Percentiles rank a stretch among this genome's conserved stretches.
phyloP scores from a whole-genome alignment of 2,329 filamentous ascomycete genomes.

The Magnaporthiopsis poae region DNA sequence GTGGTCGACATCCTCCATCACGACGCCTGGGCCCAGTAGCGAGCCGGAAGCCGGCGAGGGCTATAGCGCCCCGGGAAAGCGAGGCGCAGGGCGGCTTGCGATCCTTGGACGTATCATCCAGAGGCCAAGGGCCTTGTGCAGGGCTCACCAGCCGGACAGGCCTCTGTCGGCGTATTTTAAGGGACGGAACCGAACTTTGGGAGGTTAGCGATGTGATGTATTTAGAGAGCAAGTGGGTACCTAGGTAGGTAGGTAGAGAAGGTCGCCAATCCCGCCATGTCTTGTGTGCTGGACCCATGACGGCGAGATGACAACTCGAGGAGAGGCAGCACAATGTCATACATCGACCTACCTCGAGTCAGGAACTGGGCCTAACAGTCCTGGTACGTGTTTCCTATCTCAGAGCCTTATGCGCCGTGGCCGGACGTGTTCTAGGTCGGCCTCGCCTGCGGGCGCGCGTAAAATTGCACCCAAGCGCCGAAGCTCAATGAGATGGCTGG shows the following conservation, averaged over 20 bases:
- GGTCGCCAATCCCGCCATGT: not conserved
- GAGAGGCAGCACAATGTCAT: too few relatives aligned
- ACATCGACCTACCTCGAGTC: not conserved
- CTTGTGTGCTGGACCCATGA: not conserved
- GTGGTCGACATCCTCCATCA: slow-evolving; percentile 8
- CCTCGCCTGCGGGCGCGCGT: not conserved
- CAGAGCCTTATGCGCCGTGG: not conserved
- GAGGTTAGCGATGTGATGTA: not conserved
- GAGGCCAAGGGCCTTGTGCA: not conserved
- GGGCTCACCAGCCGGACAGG: not conserved
- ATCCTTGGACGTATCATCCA: not conserved
- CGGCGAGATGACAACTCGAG: too few relatives aligned
- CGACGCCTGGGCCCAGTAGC: too few relatives aligned
- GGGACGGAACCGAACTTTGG: not conserved
- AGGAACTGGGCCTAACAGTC: not conserved
- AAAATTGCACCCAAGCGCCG: not conserved
- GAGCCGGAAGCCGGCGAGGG: not conserved
- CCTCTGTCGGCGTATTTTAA: too few relatives aligned
- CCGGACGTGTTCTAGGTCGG: not conserved
- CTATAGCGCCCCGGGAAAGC: not conserved
- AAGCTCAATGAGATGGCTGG: not conserved
- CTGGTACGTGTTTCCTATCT: not conserved
- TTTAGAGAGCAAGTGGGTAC: too few relatives aligned
- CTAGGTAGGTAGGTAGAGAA: too few relatives aligned
- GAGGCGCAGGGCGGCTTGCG: too few relatives aligned